phyloP scores from a whole-genome alignment of 306 rosid species.

The Trichosanthes truncata region DNA sequence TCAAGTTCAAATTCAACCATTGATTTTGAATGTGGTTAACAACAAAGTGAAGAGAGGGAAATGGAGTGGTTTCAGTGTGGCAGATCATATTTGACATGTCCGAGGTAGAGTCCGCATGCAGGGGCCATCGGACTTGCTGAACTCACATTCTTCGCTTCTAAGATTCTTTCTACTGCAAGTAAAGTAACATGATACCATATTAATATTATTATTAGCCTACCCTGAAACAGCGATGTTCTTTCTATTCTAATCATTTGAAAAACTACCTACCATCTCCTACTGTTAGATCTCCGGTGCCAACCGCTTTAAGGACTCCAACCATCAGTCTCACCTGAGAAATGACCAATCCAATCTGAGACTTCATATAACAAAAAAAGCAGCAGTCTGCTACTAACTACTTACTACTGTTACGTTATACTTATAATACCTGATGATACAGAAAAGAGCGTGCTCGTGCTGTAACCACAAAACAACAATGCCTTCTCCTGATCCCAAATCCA shows the following conservation, averaged over 20 bases:
- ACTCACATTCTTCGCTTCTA: conserved; percentile 57
- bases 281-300: conserved; percentile 60
- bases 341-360: background rate
- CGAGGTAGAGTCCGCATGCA: conserved; percentile 75
- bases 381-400: background rate
- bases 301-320: conserved; percentile 76
- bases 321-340: conserved; percentile 71
- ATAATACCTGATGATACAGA: conserved; percentile 91
- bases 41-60: background rate
- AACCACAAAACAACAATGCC: conserved; percentile 59
- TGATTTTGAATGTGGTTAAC: background rate
- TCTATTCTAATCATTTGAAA: no score
- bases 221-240: background rate
- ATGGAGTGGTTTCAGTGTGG: background rate
- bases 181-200: background rate
- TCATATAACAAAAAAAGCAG: background rate
- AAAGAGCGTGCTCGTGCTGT: conserved; percentile 78
- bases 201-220: background rate
- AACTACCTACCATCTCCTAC: conserved; percentile 44
- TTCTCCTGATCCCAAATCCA: conserved; percentile 68
- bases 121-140: conserved; percentile 99
- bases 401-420: conserved; percentile 14
- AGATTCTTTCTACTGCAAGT: conserved; percentile 66
- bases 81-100: conserved; percentile 63
- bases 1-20: background rate